Percentiles rank a stretch among this genome's conserved stretches.
These are phyloP conservation scores for Irpex sp. DNA, from an alignment of 1,284 basidiomycete species.

Conservation along the genomic window DNA sequence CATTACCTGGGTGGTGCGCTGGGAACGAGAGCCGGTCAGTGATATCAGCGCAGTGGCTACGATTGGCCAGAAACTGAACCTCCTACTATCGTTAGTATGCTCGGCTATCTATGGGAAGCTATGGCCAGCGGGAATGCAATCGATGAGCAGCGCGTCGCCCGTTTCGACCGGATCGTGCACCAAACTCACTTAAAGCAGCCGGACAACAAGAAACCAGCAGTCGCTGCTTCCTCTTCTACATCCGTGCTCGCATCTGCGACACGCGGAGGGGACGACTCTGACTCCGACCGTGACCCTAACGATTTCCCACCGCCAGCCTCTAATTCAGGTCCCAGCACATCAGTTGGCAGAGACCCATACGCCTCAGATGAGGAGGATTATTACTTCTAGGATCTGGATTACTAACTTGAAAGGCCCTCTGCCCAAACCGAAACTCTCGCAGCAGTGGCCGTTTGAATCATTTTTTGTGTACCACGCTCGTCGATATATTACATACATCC, in stretches of 20 bases:
- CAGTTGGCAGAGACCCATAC: background rate
- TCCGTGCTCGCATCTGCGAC: background rate
- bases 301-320: constrained; percentile 12
- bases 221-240: background rate
- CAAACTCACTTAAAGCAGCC: background rate
- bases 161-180: background rate
- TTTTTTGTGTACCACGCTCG: no score
- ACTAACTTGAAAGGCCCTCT: background rate
- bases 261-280: constrained; percentile 8
- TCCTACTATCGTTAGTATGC: constrained; percentile 13
- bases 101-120: constrained; percentile 25
- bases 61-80: background rate
- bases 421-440: no score
- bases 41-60: background rate
- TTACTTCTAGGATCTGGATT: background rate
- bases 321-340: background rate
- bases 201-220: background rate
- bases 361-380: background rate
- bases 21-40: constrained; percentile 34
- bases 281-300: constrained; percentile 23
- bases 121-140: constrained; percentile 26
- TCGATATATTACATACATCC: no score
- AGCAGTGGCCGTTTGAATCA: no score
- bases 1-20: constrained; percentile 22
- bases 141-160: constrained; percentile 20